Base-by-base conservation (phyloP, 2,329 filamentous ascomycete species). In the Aspergillus fructus region DNA sequence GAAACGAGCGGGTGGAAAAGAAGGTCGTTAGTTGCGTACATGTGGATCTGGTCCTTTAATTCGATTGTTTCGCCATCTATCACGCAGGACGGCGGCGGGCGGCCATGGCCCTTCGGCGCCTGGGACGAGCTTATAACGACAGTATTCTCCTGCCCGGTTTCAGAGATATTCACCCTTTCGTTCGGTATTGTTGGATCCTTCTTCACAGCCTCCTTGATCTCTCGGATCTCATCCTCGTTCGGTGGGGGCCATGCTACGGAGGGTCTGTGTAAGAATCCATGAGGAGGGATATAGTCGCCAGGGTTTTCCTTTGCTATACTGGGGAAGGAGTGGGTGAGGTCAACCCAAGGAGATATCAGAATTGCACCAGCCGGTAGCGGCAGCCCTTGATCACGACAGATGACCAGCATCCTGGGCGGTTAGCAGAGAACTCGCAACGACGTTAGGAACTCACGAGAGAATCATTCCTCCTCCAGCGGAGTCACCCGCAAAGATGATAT, bases 381-480 rank as follows among this genome's bases (percentile, higher is more conserved):
- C 13, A 96, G 79, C 0, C 87, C 89, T 70, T 89, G 89, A 68
- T 97, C 93, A 61, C 94, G 86, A 60, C 97, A 74, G 2, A 86
- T 84, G 30, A 96, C 89, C 54, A 99, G 76, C 75, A 97, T 81
- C 21, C 78, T 73, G 15, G 37, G 49, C 19, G 2, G 19, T 75
- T 64, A 73, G 65, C 27, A 40, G 7, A 50, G 33, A 3, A 27
- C 21, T 5, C 21, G 7, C 19, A n/a, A 30, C 13, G 12, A 21
- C 9, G 13, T 13, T 17, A 17, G 41, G 13, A 19, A 71, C 71
- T 62, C 63, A 79, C 69, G 79, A 89, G 63, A 97, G 65, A 0
- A 93, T 84, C 90, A 97, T 94, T 9, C 93, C 94, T 37, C 88
- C 94, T 23, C 94, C 94, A 0, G 94, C 94, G 9, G 93, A 97